Base-by-base conservation (phyloP, 805 yeast species). In the Candida xiaguanensis region DNA sequence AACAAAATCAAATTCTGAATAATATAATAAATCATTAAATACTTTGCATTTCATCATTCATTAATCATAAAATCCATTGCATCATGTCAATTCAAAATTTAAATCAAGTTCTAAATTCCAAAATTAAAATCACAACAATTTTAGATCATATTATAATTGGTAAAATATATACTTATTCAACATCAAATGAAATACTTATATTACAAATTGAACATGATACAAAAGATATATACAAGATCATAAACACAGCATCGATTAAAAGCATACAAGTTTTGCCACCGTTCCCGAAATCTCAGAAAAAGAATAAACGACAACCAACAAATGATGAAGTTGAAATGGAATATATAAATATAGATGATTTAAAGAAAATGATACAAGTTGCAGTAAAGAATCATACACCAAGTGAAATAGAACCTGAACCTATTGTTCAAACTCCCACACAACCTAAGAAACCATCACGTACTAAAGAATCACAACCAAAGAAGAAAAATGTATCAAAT, bases 101-200 rank as follows among this genome's bases (percentile, higher is more conserved):
- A n/a, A 49, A 47, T 22, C 56, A 53, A 36, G 40, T 46, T 8
- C 34, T 50, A 31, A 51, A 52, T 42, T 31, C 56, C 29, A 58
- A 79, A 50, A 85, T 85, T 42, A 77, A 70, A 52, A 66, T 84
- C 38, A 73, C 76, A 9, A 85, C 85, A 36, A 62, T 74, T 5
- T 61, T 78, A 33, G 87, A 82, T 51, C 69, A 72, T 19, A 65
- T 67, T 7, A 66, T 78, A 38, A 66, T 68, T n/a, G 95, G 93
- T 1, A 63, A 71, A 23, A 71, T 85, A 27, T 81, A 78, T 55
- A 72, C 88, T 8, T 81, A 75, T 55, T 75, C 77, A 41, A 65
- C 80, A 5, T 70, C 67, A 39, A 41, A 63, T 56, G 68, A 71
- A 29, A 55, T 77, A 52, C 55, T 30, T 24, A 43, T 18, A 53